phyloP scores from a whole-genome alignment of 2,329 filamentous ascomycete genomes.

The Teratosphaeria nubilosa region DNA sequence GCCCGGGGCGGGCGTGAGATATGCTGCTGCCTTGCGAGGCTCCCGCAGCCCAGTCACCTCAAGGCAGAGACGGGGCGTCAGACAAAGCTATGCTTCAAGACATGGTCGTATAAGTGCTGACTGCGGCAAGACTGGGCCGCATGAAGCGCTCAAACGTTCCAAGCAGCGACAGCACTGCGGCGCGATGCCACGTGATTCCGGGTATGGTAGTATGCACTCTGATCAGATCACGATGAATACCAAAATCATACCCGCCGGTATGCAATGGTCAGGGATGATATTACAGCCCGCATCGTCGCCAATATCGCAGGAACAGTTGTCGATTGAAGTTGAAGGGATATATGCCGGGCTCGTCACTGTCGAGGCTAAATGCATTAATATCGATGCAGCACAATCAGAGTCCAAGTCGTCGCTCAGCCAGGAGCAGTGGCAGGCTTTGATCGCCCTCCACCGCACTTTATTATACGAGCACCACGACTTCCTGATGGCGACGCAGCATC shows the following conservation, averaged over 20 bases:
- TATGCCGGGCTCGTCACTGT: constrained; percentile 79
- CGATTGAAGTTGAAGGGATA: constrained; percentile 72
- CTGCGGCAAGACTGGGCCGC: background rate
- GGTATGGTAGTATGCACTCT: background rate
- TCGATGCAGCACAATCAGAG: constrained; percentile 55
- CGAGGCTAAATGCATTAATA: constrained; percentile 76
- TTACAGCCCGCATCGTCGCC: constrained; percentile 7
- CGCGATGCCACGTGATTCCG: background rate
- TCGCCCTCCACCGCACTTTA: constrained; percentile 65
- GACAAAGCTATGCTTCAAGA: background rate
- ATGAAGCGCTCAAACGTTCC: background rate
- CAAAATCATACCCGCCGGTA: background rate
- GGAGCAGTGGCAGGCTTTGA: constrained; percentile 76
- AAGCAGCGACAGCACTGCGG: background rate
- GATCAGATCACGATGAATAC: background rate
- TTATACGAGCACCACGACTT: constrained; percentile 40
- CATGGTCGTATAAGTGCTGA: background rate
- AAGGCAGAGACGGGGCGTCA: background rate
- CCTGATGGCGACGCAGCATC: constrained; percentile 79
- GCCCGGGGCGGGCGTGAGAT: background rate
- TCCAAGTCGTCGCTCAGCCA: constrained; percentile 42
- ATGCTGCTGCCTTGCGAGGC: background rate
- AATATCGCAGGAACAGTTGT: constrained; percentile 68
- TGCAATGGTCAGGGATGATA: background rate
- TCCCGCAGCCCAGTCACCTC: background rate